These are phyloP conservation scores for Diplodia corticola DNA, from an alignment of 2,329 filamentous ascomycete genomes.

Conservation along the genomic window DNA sequence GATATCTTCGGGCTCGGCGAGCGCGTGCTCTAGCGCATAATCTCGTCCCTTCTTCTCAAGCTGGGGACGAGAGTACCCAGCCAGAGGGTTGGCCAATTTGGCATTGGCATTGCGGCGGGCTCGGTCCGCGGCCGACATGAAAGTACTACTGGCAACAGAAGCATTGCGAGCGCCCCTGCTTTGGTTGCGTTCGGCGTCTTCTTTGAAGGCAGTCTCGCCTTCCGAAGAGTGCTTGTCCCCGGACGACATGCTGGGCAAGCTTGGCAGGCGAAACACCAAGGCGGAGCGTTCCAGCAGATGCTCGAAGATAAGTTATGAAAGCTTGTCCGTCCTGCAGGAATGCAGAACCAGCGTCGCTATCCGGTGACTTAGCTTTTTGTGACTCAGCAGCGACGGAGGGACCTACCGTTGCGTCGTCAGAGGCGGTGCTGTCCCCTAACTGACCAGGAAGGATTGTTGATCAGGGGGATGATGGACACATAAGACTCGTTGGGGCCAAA, in stretches of 20 bases:
- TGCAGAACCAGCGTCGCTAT: background rate
- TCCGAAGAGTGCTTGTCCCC: slow-evolving; percentile 24
- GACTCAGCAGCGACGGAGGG: background rate
- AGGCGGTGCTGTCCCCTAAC: background rate
- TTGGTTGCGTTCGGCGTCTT: slow-evolving; percentile 12
- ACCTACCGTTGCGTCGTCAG: slow-evolving; percentile 5
- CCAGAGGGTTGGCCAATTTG: slow-evolving; percentile 56
- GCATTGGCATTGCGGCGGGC: slow-evolving; percentile 44
- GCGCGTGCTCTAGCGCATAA: slow-evolving; percentile 58
- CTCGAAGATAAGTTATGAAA: background rate
- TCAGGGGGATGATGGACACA: background rate
- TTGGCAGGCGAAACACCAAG: background rate
- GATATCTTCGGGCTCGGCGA: slow-evolving; percentile 34
- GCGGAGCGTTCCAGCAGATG: background rate
- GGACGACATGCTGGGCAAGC: slow-evolving; percentile 13
- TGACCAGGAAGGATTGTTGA: background rate
- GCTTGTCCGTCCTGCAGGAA: background rate
- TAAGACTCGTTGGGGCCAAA: background rate
- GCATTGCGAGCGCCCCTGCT: slow-evolving; percentile 24
- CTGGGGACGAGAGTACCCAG: slow-evolving; percentile 51
- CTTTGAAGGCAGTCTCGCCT: slow-evolving; percentile 26
- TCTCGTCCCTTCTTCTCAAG: slow-evolving; percentile 58
- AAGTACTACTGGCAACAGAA: slow-evolving; percentile 25
- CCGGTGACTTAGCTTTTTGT: background rate
- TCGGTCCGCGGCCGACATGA: slow-evolving; percentile 40